A percentile compares a stretch with the other conserved stretches of the same genome.
Conservation (phyloP, 768 basidiomycete species). For the Termitomyces sp. region DNA sequence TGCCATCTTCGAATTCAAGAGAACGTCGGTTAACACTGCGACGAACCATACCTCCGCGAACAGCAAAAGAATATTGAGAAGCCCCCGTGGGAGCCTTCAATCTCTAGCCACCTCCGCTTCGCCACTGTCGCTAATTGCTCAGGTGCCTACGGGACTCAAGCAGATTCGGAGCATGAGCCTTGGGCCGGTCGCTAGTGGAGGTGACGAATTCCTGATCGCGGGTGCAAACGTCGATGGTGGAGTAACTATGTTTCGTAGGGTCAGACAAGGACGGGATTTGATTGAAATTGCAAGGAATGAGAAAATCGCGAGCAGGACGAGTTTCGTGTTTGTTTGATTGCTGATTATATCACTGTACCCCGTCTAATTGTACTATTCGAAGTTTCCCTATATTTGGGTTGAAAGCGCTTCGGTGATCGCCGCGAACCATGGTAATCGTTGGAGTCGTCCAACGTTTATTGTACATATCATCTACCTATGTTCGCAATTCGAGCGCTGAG, state of each 20-base stretch:
- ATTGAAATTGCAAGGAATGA: slow-evolving; percentile 47
- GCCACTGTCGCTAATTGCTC: slow-evolving; percentile 33
- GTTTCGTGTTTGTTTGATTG: slow-evolving; percentile 16
- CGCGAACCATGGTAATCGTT: too few species aligned
- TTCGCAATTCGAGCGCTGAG: too few species aligned
- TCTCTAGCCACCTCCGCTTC: not conserved
- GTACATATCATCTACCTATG: too few species aligned
- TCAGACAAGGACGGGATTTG: slow-evolving; percentile 46
- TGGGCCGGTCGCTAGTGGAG: slow-evolving; percentile 32
- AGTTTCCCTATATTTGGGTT: not conserved
- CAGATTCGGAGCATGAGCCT: slow-evolving; percentile 52
- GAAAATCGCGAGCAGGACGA: slow-evolving; percentile 26
- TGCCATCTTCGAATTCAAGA: slow-evolving; percentile 43
- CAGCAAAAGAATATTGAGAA: slow-evolving; percentile 15
- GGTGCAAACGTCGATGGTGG: slow-evolving; percentile 48
- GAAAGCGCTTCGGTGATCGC: too few species aligned
- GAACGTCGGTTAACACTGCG: slow-evolving; percentile 9
- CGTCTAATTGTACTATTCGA: not conserved
- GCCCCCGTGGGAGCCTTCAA: not conserved
- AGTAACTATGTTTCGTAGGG: slow-evolving; percentile 50
- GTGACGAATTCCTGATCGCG: slow-evolving; percentile 47
- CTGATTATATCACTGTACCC: not conserved
- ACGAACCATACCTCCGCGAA: slow-evolving; percentile 1
- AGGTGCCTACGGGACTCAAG: slow-evolving; percentile 48
- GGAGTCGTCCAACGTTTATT: too few species aligned